Percentiles rank a stretch among this genome's conserved stretches.
phyloP scores from a whole-genome alignment of 306 rosid genomes.

The Vigna radiata region DNA sequence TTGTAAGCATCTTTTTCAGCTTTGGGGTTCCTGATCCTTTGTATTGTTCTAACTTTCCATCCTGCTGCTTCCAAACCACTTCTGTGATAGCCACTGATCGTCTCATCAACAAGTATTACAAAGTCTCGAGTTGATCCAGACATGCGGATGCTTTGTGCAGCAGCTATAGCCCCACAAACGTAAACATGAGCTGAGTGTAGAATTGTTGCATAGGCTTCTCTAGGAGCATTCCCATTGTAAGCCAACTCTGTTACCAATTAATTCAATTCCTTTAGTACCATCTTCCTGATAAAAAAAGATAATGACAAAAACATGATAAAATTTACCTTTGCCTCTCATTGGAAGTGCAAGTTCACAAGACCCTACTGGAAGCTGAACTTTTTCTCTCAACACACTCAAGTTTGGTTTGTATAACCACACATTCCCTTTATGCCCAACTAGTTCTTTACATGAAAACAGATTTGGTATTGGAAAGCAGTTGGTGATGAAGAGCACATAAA shows the following conservation, averaged over 20 bases:
- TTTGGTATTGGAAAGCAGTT: slow-evolving; percentile 83
- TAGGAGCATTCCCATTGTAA: slow-evolving; percentile 64
- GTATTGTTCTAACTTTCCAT: slow-evolving; percentile 84
- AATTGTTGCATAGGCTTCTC: slow-evolving; percentile 96
- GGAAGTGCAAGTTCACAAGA: slow-evolving; percentile 97
- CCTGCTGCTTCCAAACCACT: slow-evolving; percentile 97
- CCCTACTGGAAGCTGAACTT: slow-evolving; percentile 81
- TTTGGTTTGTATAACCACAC: slow-evolving; percentile 83
- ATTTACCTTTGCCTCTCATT: slow-evolving; percentile 77
- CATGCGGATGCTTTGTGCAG: slow-evolving; percentile 94
- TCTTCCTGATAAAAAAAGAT: background rate
- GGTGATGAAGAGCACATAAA: slow-evolving; percentile 73
- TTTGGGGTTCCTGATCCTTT: slow-evolving; percentile 91
- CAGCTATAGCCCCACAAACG: slow-evolving; percentile 96
- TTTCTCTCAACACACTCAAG: slow-evolving; percentile 71
- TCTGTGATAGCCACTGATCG: slow-evolving; percentile 78
- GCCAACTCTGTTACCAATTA: slow-evolving; percentile 62
- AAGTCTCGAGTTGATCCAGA: slow-evolving; percentile 89
- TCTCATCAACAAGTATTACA: slow-evolving; percentile 87
- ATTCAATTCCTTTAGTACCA: slow-evolving; percentile 38
- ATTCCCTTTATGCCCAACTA: slow-evolving; percentile 65
- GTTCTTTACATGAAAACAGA: slow-evolving; percentile 77
- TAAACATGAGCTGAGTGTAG: slow-evolving; percentile 93
- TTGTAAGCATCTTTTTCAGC: slow-evolving; percentile 97
- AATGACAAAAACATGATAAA: slow-evolving; percentile 21